phyloP scores from a whole-genome alignment of 2,329 filamentous ascomycete species.

The Cytospora piceicola region DNA sequence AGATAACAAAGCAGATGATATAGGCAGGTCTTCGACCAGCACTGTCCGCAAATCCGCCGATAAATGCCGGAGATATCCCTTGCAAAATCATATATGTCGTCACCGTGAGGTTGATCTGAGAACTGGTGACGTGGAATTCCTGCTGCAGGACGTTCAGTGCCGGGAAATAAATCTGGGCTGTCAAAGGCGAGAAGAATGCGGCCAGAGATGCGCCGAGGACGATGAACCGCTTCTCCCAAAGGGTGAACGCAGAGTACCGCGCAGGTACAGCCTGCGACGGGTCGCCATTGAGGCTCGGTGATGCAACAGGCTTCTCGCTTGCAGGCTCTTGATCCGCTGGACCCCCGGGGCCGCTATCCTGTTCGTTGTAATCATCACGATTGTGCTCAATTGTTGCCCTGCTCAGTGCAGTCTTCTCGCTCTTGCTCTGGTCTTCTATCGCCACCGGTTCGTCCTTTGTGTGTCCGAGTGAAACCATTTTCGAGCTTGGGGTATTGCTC shows the following conservation, averaged over 20 bases:
- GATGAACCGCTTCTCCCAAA: slow-evolving; percentile 46
- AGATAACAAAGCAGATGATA: slow-evolving; percentile 56
- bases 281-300: slow-evolving; percentile 20
- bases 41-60: slow-evolving; percentile 58
- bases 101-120: slow-evolving; percentile 54
- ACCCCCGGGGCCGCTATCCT: neutral
- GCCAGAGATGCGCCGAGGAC: slow-evolving; percentile 45
- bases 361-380: neutral
- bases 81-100: slow-evolving; percentile 65
- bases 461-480: neutral
- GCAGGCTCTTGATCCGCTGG: slow-evolving; percentile 27
- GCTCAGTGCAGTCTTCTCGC: neutral
- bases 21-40: slow-evolving; percentile 59
- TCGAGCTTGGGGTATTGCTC: neutral
- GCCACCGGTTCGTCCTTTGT: neutral
- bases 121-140: slow-evolving; percentile 49
- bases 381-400: neutral
- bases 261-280: slow-evolving; percentile 25
- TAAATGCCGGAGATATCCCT: slow-evolving; percentile 55
- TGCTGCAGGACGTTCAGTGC: slow-evolving; percentile 53
- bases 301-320: slow-evolving; percentile 29
- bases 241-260: slow-evolving; percentile 45
- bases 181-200: slow-evolving; percentile 52
- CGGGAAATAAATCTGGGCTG: slow-evolving; percentile 58
- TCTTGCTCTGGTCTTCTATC: neutral